Percentiles rank a stretch among this genome's conserved stretches.
phyloP scores from a whole-genome alignment of 257 asterid species.

The Solanum clarkiae region DNA sequence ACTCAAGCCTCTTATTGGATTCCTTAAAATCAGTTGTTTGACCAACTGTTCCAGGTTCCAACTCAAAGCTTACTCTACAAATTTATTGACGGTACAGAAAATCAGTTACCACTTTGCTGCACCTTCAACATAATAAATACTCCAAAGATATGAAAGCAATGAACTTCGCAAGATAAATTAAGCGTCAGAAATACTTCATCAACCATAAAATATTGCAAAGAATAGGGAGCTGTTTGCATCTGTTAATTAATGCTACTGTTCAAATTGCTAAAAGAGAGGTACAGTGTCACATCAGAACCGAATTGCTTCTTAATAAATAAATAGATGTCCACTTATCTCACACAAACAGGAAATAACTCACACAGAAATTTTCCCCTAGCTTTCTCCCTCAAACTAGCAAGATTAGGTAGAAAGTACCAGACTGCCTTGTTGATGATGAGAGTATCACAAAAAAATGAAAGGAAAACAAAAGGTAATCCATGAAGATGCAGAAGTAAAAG shows the following conservation, averaged over 20 bases:
- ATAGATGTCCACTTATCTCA: neutral
- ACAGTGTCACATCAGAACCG: neutral
- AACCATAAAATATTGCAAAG: neutral
- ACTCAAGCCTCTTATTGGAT: conserved; percentile 72
- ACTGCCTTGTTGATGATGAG: neutral
- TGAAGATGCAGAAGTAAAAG: neutral
- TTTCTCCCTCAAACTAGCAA: neutral
- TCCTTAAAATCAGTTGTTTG: conserved; percentile 93
- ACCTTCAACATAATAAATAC: neutral
- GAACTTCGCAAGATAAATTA: neutral
- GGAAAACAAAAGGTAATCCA: neutral
- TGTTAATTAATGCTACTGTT: neutral
- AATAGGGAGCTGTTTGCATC: neutral
- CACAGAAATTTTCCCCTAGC: neutral
- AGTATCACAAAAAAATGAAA: neutral
- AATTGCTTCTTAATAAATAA: neutral
- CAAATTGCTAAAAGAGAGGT: neutral
- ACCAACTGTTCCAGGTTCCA: conserved; percentile 89
- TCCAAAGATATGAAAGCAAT: neutral
- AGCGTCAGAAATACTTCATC: neutral
- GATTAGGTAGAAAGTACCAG: neutral
- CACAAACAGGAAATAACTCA: neutral
- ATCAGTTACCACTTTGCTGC: neutral
- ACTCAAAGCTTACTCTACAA: conserved; percentile 78
- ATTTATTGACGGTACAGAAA: neutral